Evolutionary conservation across 257 asterid genomes (phyloP).

Genomic region (Nicotiana benthamiana): DNA sequence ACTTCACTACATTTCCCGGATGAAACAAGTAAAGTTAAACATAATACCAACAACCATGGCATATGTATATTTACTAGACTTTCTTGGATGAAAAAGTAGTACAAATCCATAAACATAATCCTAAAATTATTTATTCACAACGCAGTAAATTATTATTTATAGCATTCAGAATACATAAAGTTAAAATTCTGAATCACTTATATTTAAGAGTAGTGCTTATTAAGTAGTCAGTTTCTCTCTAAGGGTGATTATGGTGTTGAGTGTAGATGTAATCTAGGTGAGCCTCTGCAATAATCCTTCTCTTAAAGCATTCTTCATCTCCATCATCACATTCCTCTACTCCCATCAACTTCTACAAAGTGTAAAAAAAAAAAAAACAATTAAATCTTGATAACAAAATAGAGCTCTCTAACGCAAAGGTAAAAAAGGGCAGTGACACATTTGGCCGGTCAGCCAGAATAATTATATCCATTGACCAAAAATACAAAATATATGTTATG

Average conservation of each 20-base stretch:
- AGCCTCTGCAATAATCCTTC: conserved; percentile 53
- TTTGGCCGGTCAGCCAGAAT: too few species aligned
- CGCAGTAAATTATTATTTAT: too few species aligned
- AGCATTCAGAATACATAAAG: too few species aligned
- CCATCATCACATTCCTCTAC: conserved; percentile 21
- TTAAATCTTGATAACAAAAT: background rate
- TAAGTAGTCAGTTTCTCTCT: background rate
- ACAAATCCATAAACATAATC: background rate
- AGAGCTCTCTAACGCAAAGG: background rate
- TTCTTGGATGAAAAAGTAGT: background rate
- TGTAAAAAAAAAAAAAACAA: background rate
- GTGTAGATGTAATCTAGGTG: conserved; percentile 81
- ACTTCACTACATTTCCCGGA: too few species aligned
- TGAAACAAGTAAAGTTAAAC: background rate
- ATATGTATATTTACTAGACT: background rate
- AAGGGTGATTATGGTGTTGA: conserved; percentile 46
- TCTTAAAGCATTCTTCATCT: conserved; percentile 45
- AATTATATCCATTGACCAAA: too few species aligned
- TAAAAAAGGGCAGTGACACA: too few species aligned
- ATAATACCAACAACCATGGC: background rate
- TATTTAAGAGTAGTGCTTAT: too few species aligned
- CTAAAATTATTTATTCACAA: too few species aligned
- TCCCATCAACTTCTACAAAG: conserved; percentile 25
- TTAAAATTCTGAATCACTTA: too few species aligned
- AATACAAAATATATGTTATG: too few species aligned